These are phyloP conservation scores for Fusarium verrucosum DNA, from an alignment of 2,329 filamentous ascomycete genomes.

Conservation along the genomic window DNA sequence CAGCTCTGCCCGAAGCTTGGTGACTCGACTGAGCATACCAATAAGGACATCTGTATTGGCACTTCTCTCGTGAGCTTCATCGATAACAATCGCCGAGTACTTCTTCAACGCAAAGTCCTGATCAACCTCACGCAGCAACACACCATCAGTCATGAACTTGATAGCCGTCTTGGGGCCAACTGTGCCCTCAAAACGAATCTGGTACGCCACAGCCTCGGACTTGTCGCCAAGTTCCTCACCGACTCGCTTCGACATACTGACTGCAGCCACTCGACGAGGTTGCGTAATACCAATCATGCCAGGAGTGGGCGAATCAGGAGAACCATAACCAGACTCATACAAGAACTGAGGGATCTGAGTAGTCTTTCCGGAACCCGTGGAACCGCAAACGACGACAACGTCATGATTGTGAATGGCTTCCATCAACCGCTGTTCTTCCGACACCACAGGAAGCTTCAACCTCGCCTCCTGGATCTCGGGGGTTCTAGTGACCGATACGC, in stretches of 20 bases:
- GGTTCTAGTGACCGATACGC: slow-evolving; percentile 74
- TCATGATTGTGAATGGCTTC: slow-evolving; percentile 94
- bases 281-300: slow-evolving; percentile 97
- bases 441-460: slow-evolving; percentile 85
- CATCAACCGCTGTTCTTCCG: slow-evolving; percentile 97
- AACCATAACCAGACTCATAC: slow-evolving; percentile 91
- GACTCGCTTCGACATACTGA: slow-evolving; percentile 96
- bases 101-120: slow-evolving; percentile 88
- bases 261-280: slow-evolving; percentile 90
- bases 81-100: slow-evolving; percentile 93
- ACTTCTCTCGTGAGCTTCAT: slow-evolving; percentile 96
- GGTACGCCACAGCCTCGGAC: slow-evolving; percentile 84
- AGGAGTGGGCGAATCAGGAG: slow-evolving; percentile 77
- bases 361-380: slow-evolving; percentile 96
- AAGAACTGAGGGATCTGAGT: slow-evolving; percentile 97
- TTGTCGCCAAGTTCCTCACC: slow-evolving; percentile 82
- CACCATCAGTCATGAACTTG: slow-evolving; percentile 99
- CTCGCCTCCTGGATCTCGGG: slow-evolving; percentile 81
- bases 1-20: slow-evolving; percentile 82
- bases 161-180: slow-evolving; percentile 83
- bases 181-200: slow-evolving; percentile 93
- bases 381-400: slow-evolving; percentile 89
- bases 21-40: slow-evolving; percentile 93
- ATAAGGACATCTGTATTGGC: slow-evolving; percentile 99
- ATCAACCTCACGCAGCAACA: slow-evolving; percentile 88